Evolutionary conservation across 257 asterid genomes (phyloP).

Genomic region (Phtheirospermum japonicum): DNA sequence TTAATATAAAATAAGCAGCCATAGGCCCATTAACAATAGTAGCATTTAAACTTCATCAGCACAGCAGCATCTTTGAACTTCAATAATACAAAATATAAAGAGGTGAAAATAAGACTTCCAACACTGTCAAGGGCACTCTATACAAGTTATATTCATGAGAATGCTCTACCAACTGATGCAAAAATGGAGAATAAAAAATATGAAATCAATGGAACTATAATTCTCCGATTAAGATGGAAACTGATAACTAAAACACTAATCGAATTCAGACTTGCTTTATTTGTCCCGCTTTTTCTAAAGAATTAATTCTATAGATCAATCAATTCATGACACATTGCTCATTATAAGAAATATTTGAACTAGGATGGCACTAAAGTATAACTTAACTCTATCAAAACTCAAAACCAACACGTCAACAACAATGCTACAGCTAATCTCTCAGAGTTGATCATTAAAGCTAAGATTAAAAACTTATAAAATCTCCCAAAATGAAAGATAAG

Average conservation of each 20-base stretch:
- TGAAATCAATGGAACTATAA: neutral
- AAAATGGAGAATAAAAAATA: neutral
- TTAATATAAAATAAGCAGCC: neutral
- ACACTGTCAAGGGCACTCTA: neutral
- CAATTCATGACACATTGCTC: neutral
- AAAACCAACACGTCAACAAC: neutral
- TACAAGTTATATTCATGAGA: neutral
- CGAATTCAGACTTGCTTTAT: conserved; percentile 11
- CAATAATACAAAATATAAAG: neutral
- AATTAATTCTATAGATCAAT: neutral
- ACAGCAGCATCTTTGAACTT: no score
- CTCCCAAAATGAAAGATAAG: conserved; percentile 11
- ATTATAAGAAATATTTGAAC: neutral
- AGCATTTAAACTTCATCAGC: no score
- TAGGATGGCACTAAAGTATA: conserved; percentile 7
- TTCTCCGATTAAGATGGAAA: conserved; percentile 1
- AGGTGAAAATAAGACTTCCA: conserved; percentile 2
- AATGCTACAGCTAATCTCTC: no score
- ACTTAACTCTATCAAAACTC: neutral
- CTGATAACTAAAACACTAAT: conserved; percentile 6
- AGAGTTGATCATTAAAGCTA: no score
- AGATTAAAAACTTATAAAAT: no score
- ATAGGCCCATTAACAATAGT: neutral
- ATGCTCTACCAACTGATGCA: neutral
- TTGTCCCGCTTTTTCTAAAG: neutral